A percentile compares a stretch with the other conserved stretches of the same genome.
phyloP scores from a whole-genome alignment of 164 flowering plant genomes.

The Aristolochia fimbriata region DNA sequence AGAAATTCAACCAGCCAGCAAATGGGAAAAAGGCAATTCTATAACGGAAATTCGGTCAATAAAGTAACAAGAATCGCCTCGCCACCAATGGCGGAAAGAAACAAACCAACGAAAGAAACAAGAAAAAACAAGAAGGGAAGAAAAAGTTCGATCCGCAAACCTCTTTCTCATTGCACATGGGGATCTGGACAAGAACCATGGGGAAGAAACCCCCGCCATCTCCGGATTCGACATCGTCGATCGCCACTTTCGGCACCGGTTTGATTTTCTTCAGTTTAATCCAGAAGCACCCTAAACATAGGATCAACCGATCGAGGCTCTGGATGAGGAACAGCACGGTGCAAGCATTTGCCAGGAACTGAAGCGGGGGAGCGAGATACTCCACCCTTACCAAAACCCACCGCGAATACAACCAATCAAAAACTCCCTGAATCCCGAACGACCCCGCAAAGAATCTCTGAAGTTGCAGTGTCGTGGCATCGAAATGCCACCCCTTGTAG shows the following conservation, averaged over 20 bases:
- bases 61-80: too few relatives aligned
- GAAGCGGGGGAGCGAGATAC: conserved; percentile 88
- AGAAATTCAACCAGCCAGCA: too few relatives aligned
- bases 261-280: conserved; percentile 72
- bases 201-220: conserved; percentile 41
- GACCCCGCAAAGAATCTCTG: conserved; percentile 26
- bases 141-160: conserved; percentile 22
- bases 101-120: neutral
- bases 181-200: conserved; percentile 96
- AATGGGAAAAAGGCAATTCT: too few relatives aligned
- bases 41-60: too few relatives aligned
- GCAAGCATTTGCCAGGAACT: conserved; percentile 68
- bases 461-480: conserved; percentile 31
- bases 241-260: conserved; percentile 41
- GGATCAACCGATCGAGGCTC: conserved; percentile 63
- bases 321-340: conserved; percentile 70
- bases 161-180: conserved; percentile 99
- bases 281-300: conserved; percentile 92
- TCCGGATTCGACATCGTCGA: conserved; percentile 53
- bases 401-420: conserved; percentile 49
- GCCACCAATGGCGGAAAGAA: neutral
- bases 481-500: conserved; percentile 75
- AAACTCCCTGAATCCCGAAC: conserved; percentile 34
- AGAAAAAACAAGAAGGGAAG: neutral
- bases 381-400: conserved; percentile 83